Conservation (phyloP, 169 alveolate genomes). For the Ichthyophthirius multifiliis region DNA sequence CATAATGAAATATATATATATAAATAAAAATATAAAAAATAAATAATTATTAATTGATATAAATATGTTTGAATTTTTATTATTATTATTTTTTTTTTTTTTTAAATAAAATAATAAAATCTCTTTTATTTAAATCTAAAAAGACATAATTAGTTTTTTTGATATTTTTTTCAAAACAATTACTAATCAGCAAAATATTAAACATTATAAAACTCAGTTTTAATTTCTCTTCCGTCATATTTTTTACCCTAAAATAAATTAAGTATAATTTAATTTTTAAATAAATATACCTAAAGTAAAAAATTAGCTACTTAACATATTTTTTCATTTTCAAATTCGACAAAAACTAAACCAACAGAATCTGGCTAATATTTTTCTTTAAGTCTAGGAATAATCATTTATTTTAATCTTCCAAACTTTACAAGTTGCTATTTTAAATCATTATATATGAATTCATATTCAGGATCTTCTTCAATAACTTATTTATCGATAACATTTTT, state of each 20-base stretch:
- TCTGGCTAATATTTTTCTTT: background rate
- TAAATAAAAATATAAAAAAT: too few species aligned
- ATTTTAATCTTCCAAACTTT: background rate
- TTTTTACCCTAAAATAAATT: background rate
- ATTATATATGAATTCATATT: background rate
- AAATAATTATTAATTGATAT: too few species aligned
- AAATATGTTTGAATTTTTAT: too few species aligned
- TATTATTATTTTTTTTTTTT: too few species aligned
- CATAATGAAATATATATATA: too few species aligned
- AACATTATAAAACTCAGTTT: background rate
- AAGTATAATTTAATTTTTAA: background rate
- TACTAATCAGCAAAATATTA: background rate
- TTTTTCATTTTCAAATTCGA: background rate
- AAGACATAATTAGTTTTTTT: too few species aligned
- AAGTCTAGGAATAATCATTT: background rate
- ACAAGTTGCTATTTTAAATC: background rate
- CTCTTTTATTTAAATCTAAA: too few species aligned
- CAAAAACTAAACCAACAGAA: background rate
- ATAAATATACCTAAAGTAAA: background rate
- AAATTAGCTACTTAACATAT: background rate
- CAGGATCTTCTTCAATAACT: background rate
- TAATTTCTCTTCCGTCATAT: background rate
- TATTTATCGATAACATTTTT: background rate
- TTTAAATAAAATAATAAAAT: too few species aligned
- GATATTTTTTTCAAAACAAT: background rate